Conservation (phyloP, 768 basidiomycete species). For the Sporobolomyces phaffii region DNA sequence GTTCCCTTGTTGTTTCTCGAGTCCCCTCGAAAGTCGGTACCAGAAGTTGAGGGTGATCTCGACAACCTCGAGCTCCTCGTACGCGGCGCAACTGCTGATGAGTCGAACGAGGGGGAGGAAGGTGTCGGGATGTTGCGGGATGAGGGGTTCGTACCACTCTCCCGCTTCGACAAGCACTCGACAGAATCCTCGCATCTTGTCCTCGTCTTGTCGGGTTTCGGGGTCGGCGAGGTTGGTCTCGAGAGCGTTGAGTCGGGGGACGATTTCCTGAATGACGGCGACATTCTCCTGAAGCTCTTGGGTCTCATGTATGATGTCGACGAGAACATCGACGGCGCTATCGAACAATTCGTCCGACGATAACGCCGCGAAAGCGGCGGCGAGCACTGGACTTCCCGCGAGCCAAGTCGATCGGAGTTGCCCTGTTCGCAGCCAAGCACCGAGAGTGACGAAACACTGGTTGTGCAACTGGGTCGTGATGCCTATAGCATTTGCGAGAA, state of each 20-base stretch:
- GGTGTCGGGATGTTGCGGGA: constrained; percentile 80
- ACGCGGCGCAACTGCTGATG: constrained; percentile 86
- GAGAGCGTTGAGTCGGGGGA: constrained; percentile 75
- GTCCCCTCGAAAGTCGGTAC: constrained; percentile 88
- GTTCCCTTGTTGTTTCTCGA: constrained; percentile 55
- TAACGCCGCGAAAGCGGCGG: constrained; percentile 75
- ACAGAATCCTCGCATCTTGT: constrained; percentile 80
- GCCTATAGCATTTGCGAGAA: constrained; percentile 52
- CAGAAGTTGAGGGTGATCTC: constrained; percentile 98
- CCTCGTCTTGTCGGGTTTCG: constrained; percentile 66
- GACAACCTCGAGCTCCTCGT: constrained; percentile 88
- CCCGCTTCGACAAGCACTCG: constrained; percentile 95
- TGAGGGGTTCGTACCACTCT: constrained; percentile 82
- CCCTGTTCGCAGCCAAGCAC: constrained; percentile 81
- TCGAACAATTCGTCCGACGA: constrained; percentile 84
- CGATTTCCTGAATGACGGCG: constrained; percentile 75
- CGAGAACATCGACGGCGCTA: constrained; percentile 79
- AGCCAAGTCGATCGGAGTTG: constrained; percentile 65
- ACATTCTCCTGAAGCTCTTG: constrained; percentile 95
- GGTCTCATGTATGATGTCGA: constrained; percentile 94
- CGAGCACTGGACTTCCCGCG: constrained; percentile 70
- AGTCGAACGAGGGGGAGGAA: constrained; percentile 95
- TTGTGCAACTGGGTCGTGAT: constrained; percentile 70
- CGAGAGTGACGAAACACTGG: constrained; percentile 76
- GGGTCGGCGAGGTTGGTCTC: constrained; percentile 55